These are phyloP conservation scores for Diaporthe citriasiana DNA, from an alignment of 2,329 filamentous ascomycete genomes.

Conservation along the genomic window DNA sequence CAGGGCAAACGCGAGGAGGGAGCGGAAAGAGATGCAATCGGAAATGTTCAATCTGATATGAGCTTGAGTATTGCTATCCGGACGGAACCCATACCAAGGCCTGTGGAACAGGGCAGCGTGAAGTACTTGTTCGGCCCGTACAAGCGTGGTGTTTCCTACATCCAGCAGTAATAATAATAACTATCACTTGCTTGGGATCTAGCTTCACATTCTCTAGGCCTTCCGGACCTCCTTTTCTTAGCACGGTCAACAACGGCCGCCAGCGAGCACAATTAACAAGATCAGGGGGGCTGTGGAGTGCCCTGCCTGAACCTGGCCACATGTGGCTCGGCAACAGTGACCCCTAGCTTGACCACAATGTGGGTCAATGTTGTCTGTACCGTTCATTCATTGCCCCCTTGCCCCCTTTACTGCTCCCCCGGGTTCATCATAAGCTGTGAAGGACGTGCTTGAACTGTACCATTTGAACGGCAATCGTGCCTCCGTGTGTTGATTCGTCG, in stretches of 20 bases:
- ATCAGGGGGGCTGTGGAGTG: constrained; percentile 8
- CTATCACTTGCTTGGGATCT: background rate
- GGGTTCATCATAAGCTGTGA: background rate
- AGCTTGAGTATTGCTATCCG: background rate
- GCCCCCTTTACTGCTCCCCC: background rate
- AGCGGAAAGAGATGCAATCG: background rate
- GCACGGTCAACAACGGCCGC: background rate
- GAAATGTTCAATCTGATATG: background rate
- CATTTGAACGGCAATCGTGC: background rate
- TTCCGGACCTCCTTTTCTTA: background rate
- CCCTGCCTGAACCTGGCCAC: background rate
- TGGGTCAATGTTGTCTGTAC: background rate
- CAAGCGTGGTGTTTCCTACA: background rate
- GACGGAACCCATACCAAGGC: background rate
- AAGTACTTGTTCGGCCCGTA: background rate
- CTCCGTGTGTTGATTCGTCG: background rate
- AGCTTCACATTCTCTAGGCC: no score
- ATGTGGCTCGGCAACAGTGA: constrained; percentile 14
- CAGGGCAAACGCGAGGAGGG: background rate
- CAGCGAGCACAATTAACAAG: background rate
- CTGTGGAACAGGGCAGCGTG: background rate
- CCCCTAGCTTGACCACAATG: constrained; percentile 10
- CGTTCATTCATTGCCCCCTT: no score
- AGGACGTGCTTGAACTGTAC: background rate
- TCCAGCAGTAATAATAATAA: background rate